Percentiles rank a stretch among this genome's conserved stretches.
These are phyloP conservation scores for Annulohypoxylon truncatum DNA, from an alignment of 2,329 filamentous ascomycete genomes.

Conservation along the genomic window DNA sequence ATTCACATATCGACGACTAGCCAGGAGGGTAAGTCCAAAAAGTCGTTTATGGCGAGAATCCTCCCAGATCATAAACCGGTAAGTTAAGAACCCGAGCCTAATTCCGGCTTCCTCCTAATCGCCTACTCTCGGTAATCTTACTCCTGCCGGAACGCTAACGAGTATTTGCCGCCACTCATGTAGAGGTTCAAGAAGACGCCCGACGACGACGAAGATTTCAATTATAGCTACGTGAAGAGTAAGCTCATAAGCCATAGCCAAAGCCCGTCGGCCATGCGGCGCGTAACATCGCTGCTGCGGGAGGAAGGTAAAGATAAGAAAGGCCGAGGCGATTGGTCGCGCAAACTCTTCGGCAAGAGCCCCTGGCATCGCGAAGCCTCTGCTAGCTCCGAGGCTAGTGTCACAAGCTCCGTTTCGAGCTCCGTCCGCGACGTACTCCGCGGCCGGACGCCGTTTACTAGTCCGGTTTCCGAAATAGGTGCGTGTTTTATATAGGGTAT, in stretches of 20 bases:
- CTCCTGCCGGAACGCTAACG: background rate
- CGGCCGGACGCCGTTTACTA: slow-evolving; percentile 51
- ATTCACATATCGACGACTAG: background rate
- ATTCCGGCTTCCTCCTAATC: background rate
- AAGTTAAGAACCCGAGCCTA: background rate
- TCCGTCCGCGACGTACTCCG: slow-evolving; percentile 56
- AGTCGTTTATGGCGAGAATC: slow-evolving; percentile 34
- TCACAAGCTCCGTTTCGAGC: slow-evolving; percentile 58
- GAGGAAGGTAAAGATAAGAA: slow-evolving; percentile 42
- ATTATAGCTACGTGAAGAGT: slow-evolving; percentile 18
- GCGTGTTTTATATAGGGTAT: background rate
- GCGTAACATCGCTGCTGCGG: slow-evolving; percentile 48
- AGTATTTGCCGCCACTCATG: background rate
- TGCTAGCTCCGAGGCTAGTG: slow-evolving; percentile 52
- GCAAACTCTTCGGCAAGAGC: slow-evolving; percentile 56
- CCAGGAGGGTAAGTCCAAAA: slow-evolving; percentile 24
- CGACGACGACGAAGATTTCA: slow-evolving; percentile 17
- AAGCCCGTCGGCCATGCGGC: slow-evolving; percentile 21
- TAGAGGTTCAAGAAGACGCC: slow-evolving; percentile 28
- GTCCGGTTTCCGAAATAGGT: slow-evolving; percentile 43
- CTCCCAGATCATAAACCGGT: slow-evolving; percentile 29
- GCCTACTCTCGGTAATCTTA: background rate
- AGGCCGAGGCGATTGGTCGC: slow-evolving; percentile 30
- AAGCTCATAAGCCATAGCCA: slow-evolving; percentile 24
- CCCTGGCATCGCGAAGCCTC: slow-evolving; percentile 57